Evolutionary conservation across 2,329 filamentous ascomycete genomes (phyloP).

Genomic region (Phoma sp.): DNA sequence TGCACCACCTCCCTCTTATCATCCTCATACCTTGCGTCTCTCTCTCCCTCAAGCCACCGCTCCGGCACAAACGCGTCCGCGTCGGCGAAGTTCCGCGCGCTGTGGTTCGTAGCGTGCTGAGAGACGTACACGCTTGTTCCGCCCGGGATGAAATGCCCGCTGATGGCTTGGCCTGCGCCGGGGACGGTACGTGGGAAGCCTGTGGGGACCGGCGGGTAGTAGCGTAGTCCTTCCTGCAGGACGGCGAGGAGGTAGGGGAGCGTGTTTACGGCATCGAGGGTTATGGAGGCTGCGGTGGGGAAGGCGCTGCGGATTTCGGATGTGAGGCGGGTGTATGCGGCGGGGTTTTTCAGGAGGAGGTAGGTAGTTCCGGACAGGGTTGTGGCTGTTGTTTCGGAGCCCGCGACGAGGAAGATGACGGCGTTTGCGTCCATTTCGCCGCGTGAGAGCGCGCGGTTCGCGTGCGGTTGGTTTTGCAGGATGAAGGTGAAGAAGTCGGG

Average conservation of each 20-base stretch:
- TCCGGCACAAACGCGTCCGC: slow-evolving; percentile 36
- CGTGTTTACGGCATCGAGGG: slow-evolving; percentile 32
- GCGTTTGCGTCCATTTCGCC: slow-evolving; percentile 47
- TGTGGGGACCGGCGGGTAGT: slow-evolving; percentile 39
- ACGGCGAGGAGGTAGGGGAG: slow-evolving; percentile 38
- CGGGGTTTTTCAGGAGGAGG: slow-evolving; percentile 43
- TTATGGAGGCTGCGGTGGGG: slow-evolving; percentile 26
- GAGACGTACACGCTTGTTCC: slow-evolving; percentile 37
- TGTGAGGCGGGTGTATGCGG: slow-evolving; percentile 25
- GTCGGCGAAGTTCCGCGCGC: slow-evolving; percentile 34
- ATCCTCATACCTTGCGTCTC: slow-evolving; percentile 23
- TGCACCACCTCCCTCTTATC: slow-evolving; percentile 43
- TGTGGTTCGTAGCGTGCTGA: slow-evolving; percentile 42
- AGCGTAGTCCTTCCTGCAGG: slow-evolving; percentile 34
- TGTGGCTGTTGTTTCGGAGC: slow-evolving; percentile 57
- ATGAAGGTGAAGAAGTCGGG: slow-evolving; percentile 39
- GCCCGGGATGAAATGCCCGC: slow-evolving; percentile 35
- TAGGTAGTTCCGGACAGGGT: slow-evolving; percentile 52
- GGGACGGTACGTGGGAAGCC: slow-evolving; percentile 40
- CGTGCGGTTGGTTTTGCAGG: slow-evolving; percentile 27
- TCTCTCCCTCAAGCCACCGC: slow-evolving; percentile 48
- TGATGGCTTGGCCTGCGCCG: slow-evolving; percentile 29
- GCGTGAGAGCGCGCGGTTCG: slow-evolving; percentile 23
- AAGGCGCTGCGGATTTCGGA: slow-evolving; percentile 36
- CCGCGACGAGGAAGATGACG: slow-evolving; percentile 48